Evolutionary conservation across 1,139 yeast genomes (phyloP), one percentile per base, ranked within the genome.

Genomic region (Yamadazyma sp.): DNA sequence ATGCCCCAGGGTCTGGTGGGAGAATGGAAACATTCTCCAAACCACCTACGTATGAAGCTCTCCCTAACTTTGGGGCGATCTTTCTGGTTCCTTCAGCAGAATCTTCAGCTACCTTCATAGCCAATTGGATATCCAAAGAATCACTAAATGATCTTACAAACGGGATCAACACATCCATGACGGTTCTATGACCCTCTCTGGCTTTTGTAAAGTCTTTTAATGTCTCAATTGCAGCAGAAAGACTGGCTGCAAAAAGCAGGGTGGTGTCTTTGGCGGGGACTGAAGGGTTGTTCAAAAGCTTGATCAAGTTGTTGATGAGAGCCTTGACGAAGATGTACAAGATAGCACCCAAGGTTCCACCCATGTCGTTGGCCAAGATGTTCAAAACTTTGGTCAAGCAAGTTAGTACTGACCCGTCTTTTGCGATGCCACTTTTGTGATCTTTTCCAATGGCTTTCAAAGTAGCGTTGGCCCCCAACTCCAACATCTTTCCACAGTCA

Each of bases 341-440:
- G 33, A 74, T 64, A 1, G 77, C 79, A 3, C 79, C 79, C 28
- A 73, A 60, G 9, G 80, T 75, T 12, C 80, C 80, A n/a, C 80
- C 79, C 80, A 75, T 75, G 40, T 66, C 66, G 37, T 71, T 73
- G 36, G 73, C 71, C 31, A 74, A 65, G 23, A 71, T 61, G 17
- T 62, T 53, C 22, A 62, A 54, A 31, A 65, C 61, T 31, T 80
- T 60, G 40, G 59, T 63, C 45, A 70, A 55, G 28, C 64, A 62
- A 14, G 54, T 55, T 34, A 53, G 41, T n/a, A 54, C 49, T 6
- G 55, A 49, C 4, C 56, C 56, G 14, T 45, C 34, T 7, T 43
- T 34, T 5, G 53, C 45, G 47, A 50, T 38, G n/a, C 62, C 62
- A 34, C 37, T 34, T 11, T 27, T 11, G 10, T 34, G 16, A 20